Base-by-base conservation (phyloP, 768 basidiomycete genomes). In the Favolaschia claudopus region DNA sequence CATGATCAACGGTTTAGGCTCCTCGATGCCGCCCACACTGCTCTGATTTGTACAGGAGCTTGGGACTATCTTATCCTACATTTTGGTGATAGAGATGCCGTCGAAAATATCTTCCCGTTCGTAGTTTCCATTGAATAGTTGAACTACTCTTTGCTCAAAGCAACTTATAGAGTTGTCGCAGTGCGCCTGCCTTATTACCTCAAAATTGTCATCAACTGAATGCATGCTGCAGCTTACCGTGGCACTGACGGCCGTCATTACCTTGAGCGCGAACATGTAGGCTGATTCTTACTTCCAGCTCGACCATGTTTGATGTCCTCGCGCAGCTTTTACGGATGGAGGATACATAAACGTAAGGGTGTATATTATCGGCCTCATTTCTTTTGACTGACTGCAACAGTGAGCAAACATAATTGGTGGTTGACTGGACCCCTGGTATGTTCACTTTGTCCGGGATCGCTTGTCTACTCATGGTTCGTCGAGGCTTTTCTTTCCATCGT, bases 391-490 rank as follows among this genome's bases (percentile, higher is more conserved):
- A n/a, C n/a, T n/a, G n/a, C 8, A 20, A 37, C 22, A 47, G 53
- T 62, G 40, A 62, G 54, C 49, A 51, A 51, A 33, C 36, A 29
- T 6, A 63, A 63, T 43, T 63, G 62, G 62, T 55, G 51, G 62
- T 43, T 63, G 9, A 55, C 56, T 25, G 56, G 45, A 5, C 56
- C 57, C 4, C 54, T 63, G 15, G 55, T 56, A 56, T 14, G 56
- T 37, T 40, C 5, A 7, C 10, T 4, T 24, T 32, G 24, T 6
- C 42, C 15, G 19, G n/a, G 32, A 4, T 17, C 32, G 32, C 25
- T n/a, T 33, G 13, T 28, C 14, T 40, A 20, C 19, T n/a, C 42
- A 33, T 6, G 45, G 20, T 17, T 36, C n/a, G n/a, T 52, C 25
- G n/a, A 58, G 32, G 51, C 27, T 24, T 32, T 51, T 36, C 46